Evolutionary conservation across 495 filamentous ascomycete genomes (phyloP), one percentile per base, ranked within the genome.

Genomic region (Collariella sp.): DNA sequence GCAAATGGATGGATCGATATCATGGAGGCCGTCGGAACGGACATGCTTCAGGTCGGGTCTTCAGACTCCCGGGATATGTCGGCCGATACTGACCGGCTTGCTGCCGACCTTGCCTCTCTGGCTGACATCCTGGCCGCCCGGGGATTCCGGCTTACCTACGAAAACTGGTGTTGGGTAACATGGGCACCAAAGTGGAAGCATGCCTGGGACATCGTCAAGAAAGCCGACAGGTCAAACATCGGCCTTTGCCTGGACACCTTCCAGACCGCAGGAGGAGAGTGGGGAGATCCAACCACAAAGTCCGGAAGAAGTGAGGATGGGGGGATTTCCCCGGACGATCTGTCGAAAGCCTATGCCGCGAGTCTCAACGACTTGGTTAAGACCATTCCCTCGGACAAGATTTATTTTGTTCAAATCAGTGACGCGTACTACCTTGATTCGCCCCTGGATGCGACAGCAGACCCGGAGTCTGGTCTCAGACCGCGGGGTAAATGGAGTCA

Each of bases 131-230:
- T 87, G 2, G 76, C 79, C 3, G 58, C 69, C 20, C 71, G 77
- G 22, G 71, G 74, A 0, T 78, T 79, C 57, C 72, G 80, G 9
- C 66, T 91, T 11, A 86, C 86, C 1, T 91, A 90, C 55, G 87
- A 91, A 65, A 89, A 90, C 57, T 89, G 87, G 86, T 88, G 85
- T 68, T 91, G 87, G 88, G 82, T 84, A 1, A 83, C 84, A 0
- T 78, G 81, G 26, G 86, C 86, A 0, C 82, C 82, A 5, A 74
- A 66, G 7, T 91, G 86, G 86, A 76, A 72, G 50, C 73, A 79
- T 23, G 82, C 83, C 12, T 89, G 83, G 81, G 71, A 80, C 1
- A 84, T 91, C 22, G 80, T 86, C 5, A 56, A 76, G 42, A 73
- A 68, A 11, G 82, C 83, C 3, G 70, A 86, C 59, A 64, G 81